Evolutionary conservation across 192 early-diverging fungal species (phyloP), one percentile per base, ranked within the genome.

Genomic region (Linnemannia schmuckeri): DNA sequence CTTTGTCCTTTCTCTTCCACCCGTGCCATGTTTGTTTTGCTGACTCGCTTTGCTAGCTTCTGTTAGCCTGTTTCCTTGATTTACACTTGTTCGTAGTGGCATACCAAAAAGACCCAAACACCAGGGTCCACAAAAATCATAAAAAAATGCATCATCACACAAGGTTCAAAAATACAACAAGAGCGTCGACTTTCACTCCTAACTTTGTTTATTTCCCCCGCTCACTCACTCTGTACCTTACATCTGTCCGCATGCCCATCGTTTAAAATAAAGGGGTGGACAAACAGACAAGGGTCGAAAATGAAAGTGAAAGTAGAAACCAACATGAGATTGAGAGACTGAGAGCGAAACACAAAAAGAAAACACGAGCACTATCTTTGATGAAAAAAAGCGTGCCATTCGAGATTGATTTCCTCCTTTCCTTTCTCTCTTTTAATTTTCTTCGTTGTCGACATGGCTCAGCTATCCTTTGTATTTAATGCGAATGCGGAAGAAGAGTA

Each of bases 251-350:
- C 61, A 66, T 66, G 44, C 12, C 61, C 13, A 66, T 66, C 27
- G 3, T 66, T n/a, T 66, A 33, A 66, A 66, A 66, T 66, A 66
- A 13, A 30, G 30, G 61, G 61, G 61, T 18, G 27, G 30, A 66
- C n/a, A 30, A 4, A 46, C 63, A 42, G 10, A 24, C 33, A 77
- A 77, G 63, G 35, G 61, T 41, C 35, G 75, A 76, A 55, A 41
- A 54, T 63, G 75, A n/a, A 63, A 63, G 54, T 63, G 54, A 68
- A 41, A 66, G 46, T 42, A 66, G 52, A 76, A 66, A 66, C 61
- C 30, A 66, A 33, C 61, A 33, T 33, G 7, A 52, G 73, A 74
- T 44, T 47, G 44, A 74, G 73, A 74, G 73, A 9, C 27, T 57
- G 52, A 57, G 75, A 37, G 75, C 27, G 52, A 76, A 57, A 37